phyloP scores from a whole-genome alignment of 1,284 basidiomycete species.

The Irpex sp. region DNA sequence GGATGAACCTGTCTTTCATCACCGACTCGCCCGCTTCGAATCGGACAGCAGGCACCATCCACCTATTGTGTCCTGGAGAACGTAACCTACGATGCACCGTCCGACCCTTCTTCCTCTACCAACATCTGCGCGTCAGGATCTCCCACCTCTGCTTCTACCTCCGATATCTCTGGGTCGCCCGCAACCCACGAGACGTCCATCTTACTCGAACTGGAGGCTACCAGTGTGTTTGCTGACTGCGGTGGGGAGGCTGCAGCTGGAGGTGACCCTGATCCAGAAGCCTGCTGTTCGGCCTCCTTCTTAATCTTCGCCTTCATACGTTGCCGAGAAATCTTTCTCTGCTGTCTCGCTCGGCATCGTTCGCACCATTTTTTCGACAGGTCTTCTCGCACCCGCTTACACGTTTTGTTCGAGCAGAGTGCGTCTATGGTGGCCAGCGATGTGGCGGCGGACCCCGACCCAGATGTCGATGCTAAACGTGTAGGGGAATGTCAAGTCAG shows the following conservation, averaged over 20 bases:
- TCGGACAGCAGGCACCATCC: background rate
- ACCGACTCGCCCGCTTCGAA: background rate
- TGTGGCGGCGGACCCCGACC: background rate
- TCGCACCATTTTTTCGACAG: background rate
- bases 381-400: background rate
- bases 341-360: background rate
- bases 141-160: background rate
- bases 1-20: background rate
- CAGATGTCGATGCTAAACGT: background rate
- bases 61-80: background rate
- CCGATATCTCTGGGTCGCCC: background rate
- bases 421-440: background rate
- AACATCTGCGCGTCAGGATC: background rate
- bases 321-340: background rate
- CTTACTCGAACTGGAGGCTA: background rate
- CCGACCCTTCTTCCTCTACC: background rate
- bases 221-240: background rate
- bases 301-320: background rate
- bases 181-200: background rate
- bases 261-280: background rate
- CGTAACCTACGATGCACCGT: background rate
- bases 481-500: background rate
- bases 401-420: background rate
- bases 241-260: background rate
- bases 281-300: background rate